Percentiles rank a stretch among this genome's conserved stretches.
phyloP scores from a whole-genome alignment of 176 grass and related monocot species.

The bread wheat (Triticum aestivum) region DNA sequence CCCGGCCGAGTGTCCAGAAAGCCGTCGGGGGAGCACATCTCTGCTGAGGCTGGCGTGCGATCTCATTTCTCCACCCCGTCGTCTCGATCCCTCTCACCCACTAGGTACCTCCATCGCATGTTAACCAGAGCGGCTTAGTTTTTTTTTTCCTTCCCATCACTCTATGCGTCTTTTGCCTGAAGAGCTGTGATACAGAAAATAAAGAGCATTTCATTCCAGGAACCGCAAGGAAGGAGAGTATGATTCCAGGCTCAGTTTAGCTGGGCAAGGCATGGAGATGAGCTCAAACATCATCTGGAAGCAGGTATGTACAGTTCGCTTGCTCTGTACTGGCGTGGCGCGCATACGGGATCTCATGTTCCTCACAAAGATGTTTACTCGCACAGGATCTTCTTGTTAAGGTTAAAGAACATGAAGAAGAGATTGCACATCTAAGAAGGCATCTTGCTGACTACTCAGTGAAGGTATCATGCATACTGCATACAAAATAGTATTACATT shows the following conservation, averaged over 20 bases:
- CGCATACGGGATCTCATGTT: neutral
- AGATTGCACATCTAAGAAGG: conserved; percentile 79
- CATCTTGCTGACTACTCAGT: conserved; percentile 84
- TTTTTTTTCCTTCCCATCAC: neutral
- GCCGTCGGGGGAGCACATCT: conserved; percentile 32
- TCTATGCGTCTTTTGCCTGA: neutral
- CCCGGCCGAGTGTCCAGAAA: conserved; percentile 42
- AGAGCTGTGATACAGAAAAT: neutral
- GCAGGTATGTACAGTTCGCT: conserved; percentile 50
- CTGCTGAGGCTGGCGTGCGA: conserved; percentile 28
- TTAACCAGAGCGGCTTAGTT: too few relatives aligned
- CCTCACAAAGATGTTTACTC: conserved; percentile 20
- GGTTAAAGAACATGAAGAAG: conserved; percentile 90
- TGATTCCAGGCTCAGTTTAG: conserved; percentile 59
- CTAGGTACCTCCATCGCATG: conserved; percentile 52
- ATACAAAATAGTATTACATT: neutral
- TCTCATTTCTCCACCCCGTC: conserved; percentile 74
- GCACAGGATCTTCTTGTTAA: conserved; percentile 74
- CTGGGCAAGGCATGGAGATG: conserved; percentile 42
- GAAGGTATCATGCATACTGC: conserved; percentile 44
- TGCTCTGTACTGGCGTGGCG: neutral
- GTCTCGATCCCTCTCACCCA: conserved; percentile 82
- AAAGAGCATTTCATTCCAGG: conserved; percentile 38
- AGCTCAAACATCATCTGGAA: conserved; percentile 73
- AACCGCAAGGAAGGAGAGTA: conserved; percentile 62